Percentiles rank a stretch among this genome's conserved stretches.
These are phyloP conservation scores for Fomitopsis serialis DNA, from an alignment of 768 basidiomycete species.

Conservation along the genomic window DNA sequence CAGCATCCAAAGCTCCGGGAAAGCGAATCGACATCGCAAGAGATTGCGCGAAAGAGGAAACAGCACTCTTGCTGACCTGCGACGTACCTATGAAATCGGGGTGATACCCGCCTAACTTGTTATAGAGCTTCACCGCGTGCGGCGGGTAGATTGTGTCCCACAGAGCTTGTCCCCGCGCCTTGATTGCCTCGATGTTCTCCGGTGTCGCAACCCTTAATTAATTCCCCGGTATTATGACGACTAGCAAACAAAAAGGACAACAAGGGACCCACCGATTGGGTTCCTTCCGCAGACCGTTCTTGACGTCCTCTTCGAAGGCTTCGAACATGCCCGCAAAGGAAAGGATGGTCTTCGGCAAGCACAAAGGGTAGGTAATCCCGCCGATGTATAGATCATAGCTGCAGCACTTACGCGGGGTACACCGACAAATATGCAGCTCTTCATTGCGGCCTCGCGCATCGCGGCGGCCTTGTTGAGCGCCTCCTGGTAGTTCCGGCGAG, in stretches of 20 bases:
- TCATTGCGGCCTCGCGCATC: slow-evolving; percentile 86
- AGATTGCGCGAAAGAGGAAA: slow-evolving; percentile 3
- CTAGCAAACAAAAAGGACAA: background rate
- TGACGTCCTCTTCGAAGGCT: slow-evolving; percentile 80
- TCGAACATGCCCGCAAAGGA: slow-evolving; percentile 72
- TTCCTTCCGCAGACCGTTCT: slow-evolving; percentile 56
- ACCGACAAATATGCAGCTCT: slow-evolving; percentile 85
- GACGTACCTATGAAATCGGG: slow-evolving; percentile 90
- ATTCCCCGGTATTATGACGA: slow-evolving; percentile 3
- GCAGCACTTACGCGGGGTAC: slow-evolving; percentile 53
- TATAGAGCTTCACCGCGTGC: slow-evolving; percentile 83
- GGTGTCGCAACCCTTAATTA: slow-evolving; percentile 48
- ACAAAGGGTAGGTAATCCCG: background rate
- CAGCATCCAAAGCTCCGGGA: slow-evolving; percentile 2
- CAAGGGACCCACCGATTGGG: slow-evolving; percentile 49
- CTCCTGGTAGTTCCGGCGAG: slow-evolving; percentile 42
- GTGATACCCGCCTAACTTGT: slow-evolving; percentile 83
- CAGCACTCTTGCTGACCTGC: slow-evolving; percentile 7
- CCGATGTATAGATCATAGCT: background rate
- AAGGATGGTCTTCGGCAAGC: slow-evolving; percentile 61
- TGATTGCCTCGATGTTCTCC: slow-evolving; percentile 63
- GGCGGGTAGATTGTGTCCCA: slow-evolving; percentile 90
- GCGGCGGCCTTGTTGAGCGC: slow-evolving; percentile 72
- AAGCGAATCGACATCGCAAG: background rate
- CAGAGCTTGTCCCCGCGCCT: slow-evolving; percentile 61